A percentile compares a stretch with the other conserved stretches of the same genome.
Evolutionary conservation across 179 eudicot genomes (phyloP).

Genomic region (Actinidia chinensis): DNA sequence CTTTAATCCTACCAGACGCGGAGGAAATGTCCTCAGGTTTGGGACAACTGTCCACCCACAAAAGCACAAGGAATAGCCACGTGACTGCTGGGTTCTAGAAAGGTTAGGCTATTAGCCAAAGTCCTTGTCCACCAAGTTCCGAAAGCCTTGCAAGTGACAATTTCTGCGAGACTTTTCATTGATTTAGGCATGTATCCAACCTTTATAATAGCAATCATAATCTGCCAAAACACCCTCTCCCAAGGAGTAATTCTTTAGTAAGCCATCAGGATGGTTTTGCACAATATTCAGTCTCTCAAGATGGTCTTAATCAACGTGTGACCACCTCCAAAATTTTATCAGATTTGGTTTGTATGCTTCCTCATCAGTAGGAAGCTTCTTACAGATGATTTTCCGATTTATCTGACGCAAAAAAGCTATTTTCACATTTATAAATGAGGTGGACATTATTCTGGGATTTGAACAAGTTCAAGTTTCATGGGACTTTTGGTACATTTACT

Average conservation of each 20-base stretch:
- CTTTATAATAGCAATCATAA: background rate
- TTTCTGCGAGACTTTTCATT: background rate
- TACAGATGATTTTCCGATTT: too few relatives aligned
- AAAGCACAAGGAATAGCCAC: background rate
- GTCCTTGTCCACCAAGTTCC: background rate
- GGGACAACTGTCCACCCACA: background rate
- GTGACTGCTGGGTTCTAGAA: background rate
- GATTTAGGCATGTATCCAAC: background rate
- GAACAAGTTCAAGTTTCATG: too few relatives aligned
- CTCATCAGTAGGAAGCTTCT: too few relatives aligned
- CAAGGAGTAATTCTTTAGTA: background rate
- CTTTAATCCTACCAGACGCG: background rate
- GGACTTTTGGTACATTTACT: too few relatives aligned
- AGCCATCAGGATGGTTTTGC: background rate
- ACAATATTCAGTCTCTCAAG: background rate
- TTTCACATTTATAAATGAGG: too few relatives aligned
- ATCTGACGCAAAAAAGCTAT: too few relatives aligned
- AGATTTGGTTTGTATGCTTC: background rate
- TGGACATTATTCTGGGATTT: too few relatives aligned
- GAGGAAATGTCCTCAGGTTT: background rate
- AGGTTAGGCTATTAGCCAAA: background rate
- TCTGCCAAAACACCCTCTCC: background rate
- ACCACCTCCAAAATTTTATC: background rate
- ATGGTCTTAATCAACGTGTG: background rate
- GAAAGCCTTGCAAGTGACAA: conserved; percentile 10